A percentile compares a stretch with the other conserved stretches of the same genome.
These are phyloP conservation scores for Paraphysoderma sedebokerense DNA, from an alignment of 371 early-diverging fungal genomes.

Conservation along the genomic window DNA sequence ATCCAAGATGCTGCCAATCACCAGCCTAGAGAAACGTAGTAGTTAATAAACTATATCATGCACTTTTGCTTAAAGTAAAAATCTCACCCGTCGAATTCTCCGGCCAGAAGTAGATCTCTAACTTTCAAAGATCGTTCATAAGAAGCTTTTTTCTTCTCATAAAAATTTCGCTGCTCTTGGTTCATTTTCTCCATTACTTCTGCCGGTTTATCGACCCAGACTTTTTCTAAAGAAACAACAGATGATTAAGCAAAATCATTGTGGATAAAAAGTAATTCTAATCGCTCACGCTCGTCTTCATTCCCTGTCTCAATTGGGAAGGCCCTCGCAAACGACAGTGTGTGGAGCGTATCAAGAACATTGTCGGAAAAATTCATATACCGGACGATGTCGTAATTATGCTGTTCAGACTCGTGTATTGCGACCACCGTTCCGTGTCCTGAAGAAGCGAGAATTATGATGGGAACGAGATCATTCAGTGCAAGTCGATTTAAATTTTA, in stretches of 20 bases:
- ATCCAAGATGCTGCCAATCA: conserved; percentile 14
- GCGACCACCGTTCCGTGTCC: conserved; percentile 31
- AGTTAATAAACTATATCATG: neutral
- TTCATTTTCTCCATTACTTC: conserved; percentile 11
- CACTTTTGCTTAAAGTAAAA: neutral
- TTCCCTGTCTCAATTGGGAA: conserved; percentile 8
- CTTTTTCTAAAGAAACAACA: neutral
- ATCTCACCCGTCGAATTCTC: conserved; percentile 42
- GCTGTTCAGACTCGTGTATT: conserved; percentile 53
- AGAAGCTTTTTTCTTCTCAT: conserved; percentile 16
- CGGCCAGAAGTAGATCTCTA: conserved; percentile 20
- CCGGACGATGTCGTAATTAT: conserved; percentile 54
- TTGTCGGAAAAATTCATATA: conserved; percentile 56
- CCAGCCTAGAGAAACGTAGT: conserved; percentile 1
- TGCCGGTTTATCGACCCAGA: conserved; percentile 12
- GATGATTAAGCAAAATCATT: neutral
- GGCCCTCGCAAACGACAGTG: conserved; percentile 47
- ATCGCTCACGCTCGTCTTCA: conserved; percentile 31
- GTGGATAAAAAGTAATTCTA: neutral
- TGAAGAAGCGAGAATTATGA: conserved; percentile 1
- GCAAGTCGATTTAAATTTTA: neutral
- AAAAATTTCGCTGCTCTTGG: conserved; percentile 12
- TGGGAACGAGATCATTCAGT: neutral
- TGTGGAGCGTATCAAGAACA: conserved; percentile 29
- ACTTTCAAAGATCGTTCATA: conserved; percentile 10